phyloP scores from a whole-genome alignment of 768 basidiomycete species.

The Auricularia sp. region DNA sequence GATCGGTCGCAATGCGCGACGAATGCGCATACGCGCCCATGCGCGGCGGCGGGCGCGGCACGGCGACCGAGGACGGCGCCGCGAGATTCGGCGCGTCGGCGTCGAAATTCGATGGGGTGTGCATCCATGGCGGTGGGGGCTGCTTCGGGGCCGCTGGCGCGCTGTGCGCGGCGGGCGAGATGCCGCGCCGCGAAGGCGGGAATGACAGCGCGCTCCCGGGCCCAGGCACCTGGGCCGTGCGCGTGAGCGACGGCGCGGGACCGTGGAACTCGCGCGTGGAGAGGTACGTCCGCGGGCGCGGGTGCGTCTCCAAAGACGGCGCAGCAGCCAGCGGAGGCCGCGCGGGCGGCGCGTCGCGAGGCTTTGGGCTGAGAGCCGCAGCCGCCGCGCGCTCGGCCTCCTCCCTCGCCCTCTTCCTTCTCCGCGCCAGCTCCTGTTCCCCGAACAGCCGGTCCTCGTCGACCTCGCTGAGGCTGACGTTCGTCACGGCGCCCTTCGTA shows the following conservation, averaged over 20 bases:
- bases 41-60: background rate
- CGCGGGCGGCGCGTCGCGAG: background rate
- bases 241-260: background rate
- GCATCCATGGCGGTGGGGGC: background rate
- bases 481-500: slow-evolving; percentile 31
- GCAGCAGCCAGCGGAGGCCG: background rate
- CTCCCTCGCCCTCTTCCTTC: slow-evolving; percentile 16
- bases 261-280: slow-evolving; percentile 1
- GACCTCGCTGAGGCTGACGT: slow-evolving; percentile 27
- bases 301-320: background rate
- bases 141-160: background rate
- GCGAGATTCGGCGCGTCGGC: background rate
- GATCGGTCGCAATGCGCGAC: background rate
- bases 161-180: background rate
- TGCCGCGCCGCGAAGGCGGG: background rate
- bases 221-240: background rate
- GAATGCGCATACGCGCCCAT: background rate
- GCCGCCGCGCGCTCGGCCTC: slow-evolving; percentile 2
- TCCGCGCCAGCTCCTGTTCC: slow-evolving; percentile 37
- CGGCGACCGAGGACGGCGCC: background rate
- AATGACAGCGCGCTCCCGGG: background rate
- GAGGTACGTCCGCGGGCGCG: background rate
- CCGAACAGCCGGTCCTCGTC: slow-evolving; percentile 61
- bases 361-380: background rate
- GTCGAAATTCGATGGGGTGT: background rate